Evolutionary conservation across 345 rosid species (phyloP).

Genomic region (Fremontodendron californicum): DNA sequence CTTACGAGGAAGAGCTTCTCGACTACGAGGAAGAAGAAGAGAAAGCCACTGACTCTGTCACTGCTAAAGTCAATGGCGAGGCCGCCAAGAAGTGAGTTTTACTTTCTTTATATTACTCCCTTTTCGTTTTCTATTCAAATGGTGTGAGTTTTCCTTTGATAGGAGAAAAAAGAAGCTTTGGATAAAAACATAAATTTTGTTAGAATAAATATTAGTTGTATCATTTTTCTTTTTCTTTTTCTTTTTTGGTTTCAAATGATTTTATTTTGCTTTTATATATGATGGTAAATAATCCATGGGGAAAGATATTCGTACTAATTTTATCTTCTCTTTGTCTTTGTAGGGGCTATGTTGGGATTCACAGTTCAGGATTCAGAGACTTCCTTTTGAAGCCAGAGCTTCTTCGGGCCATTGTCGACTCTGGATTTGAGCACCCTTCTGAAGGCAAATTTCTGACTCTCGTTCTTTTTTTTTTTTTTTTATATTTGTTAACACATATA

Average conservation of each 20-base stretch:
- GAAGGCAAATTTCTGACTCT: slow-evolving; percentile 58
- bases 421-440: slow-evolving; percentile 99
- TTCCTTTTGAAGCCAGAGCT: slow-evolving; percentile 99
- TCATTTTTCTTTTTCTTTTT: background rate
- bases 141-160: background rate
- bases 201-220: background rate
- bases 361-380: slow-evolving; percentile 99
- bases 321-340: background rate
- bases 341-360: slow-evolving; percentile 97
- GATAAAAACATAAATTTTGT: background rate
- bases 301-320: background rate
- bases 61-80: slow-evolving; percentile 78
- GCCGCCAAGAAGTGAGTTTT: slow-evolving; percentile 72
- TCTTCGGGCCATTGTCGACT: slow-evolving; percentile 95
- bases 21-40: slow-evolving; percentile 98
- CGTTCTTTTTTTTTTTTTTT: background rate
- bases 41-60: slow-evolving; percentile 66
- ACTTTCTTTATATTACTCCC: background rate
- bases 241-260: background rate
- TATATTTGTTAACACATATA: background rate
- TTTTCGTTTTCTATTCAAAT: background rate
- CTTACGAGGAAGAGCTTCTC: slow-evolving; percentile 97
- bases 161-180: background rate
- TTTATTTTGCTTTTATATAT: background rate
- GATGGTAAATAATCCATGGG: background rate